These are phyloP conservation scores for Ramularia endophylla DNA, from an alignment of 2,329 filamentous ascomycete genomes.

Conservation along the genomic window DNA sequence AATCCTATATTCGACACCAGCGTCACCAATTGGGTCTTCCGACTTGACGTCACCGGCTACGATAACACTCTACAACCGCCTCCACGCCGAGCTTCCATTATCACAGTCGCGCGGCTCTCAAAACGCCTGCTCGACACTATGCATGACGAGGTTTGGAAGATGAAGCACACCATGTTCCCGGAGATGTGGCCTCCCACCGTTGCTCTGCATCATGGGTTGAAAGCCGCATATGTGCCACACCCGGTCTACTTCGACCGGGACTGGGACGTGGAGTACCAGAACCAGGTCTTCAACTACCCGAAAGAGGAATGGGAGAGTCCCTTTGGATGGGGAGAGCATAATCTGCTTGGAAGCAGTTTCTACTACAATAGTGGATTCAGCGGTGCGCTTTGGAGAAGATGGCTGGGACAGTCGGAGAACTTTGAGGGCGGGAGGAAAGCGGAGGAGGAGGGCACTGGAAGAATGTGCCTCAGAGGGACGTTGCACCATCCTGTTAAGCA, in stretches of 20 bases:
- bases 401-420: conserved; percentile 45
- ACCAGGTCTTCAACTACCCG: conserved; percentile 46
- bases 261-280: conserved; percentile 50
- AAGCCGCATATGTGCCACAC: conserved; percentile 71
- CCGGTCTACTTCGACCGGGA: conserved; percentile 73
- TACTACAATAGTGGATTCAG: conserved; percentile 48
- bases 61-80: conserved; percentile 49
- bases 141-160: conserved; percentile 68
- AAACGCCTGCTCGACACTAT: conserved; percentile 67
- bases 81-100: conserved; percentile 69
- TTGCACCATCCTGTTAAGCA: conserved; percentile 47
- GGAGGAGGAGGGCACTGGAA: conserved; percentile 36
- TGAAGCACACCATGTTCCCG: conserved; percentile 66
- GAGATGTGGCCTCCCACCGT: conserved; percentile 74
- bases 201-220: conserved; percentile 69
- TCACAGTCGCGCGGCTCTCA: conserved; percentile 69
- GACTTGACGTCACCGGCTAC: conserved; percentile 63
- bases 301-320: conserved; percentile 40
- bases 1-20: conserved; percentile 74
- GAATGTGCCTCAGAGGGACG: conserved; percentile 42
- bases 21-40: conserved; percentile 67
- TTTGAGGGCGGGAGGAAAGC: conserved; percentile 31
- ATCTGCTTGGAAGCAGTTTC: conserved; percentile 45
- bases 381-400: conserved; percentile 44
- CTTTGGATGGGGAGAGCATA: conserved; percentile 49